These are phyloP conservation scores for Salix caprea DNA, from an alignment of 345 rosid species.

Conservation along the genomic window DNA sequence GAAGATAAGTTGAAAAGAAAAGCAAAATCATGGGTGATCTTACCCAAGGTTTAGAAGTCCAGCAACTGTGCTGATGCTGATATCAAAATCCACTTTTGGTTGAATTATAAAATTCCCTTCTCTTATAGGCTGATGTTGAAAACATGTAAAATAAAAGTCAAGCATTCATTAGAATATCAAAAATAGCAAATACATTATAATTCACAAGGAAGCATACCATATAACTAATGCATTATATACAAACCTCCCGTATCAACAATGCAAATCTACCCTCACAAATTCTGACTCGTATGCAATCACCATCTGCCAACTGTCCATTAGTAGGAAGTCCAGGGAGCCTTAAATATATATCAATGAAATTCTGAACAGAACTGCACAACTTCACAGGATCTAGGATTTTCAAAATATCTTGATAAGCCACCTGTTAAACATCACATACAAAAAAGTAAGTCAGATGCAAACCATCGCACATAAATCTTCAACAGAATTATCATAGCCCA, in stretches of 20 bases:
- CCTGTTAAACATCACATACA: constrained; percentile 43
- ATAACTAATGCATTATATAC: constrained; percentile 15
- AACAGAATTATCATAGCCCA: constrained; percentile 4
- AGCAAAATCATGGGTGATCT: constrained; percentile 18
- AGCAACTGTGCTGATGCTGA: constrained; percentile 91
- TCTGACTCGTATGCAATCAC: constrained; percentile 96
- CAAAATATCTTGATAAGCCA: constrained; percentile 76
- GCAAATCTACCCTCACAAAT: constrained; percentile 99
- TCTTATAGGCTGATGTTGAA: constrained; percentile 73
- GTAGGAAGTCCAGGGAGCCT: constrained; percentile 83
- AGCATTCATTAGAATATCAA: constrained; percentile 9
- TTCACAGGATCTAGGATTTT: constrained; percentile 76
- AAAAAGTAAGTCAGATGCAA: constrained; percentile 15
- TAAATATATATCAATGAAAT: constrained; percentile 82
- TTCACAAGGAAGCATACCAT: constrained; percentile 2
- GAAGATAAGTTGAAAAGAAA: neutral
- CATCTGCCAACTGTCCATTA: constrained; percentile 78
- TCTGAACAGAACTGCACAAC: constrained; percentile 89
- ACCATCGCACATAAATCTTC: neutral
- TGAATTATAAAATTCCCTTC: constrained; percentile 99
- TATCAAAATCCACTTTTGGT: constrained; percentile 99
- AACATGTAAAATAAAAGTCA: constrained; percentile 18
- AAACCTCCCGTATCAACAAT: constrained; percentile 89
- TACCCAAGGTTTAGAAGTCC: constrained; percentile 99
- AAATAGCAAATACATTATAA: constrained; percentile 12